Percentiles rank a stretch among this genome's conserved stretches.
These are phyloP conservation scores for Arthrobotrys musiformis DNA, from an alignment of 2,329 filamentous ascomycete genomes.

Conservation along the genomic window DNA sequence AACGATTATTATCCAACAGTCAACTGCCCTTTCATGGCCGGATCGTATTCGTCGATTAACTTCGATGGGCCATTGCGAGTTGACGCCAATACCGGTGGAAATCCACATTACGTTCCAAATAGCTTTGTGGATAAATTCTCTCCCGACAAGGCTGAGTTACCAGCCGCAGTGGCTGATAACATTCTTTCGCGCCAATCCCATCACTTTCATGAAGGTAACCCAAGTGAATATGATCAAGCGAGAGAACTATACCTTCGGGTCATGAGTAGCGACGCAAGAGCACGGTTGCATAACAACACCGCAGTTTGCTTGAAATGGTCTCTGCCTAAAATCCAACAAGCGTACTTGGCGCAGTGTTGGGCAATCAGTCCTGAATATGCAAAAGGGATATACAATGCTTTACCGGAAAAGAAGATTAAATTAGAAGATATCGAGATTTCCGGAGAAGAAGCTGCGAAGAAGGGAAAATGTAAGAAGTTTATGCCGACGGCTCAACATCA, in stretches of 20 bases:
- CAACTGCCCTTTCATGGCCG: slow-evolving; percentile 66
- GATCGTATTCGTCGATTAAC: slow-evolving; percentile 65
- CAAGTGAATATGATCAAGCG: slow-evolving; percentile 68
- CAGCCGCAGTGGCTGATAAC: slow-evolving; percentile 67
- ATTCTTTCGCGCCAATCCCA: slow-evolving; percentile 68
- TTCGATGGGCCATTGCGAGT: slow-evolving; percentile 67
- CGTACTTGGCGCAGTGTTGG: slow-evolving; percentile 68
- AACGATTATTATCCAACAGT: slow-evolving; percentile 52
- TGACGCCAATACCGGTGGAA: slow-evolving; percentile 65
- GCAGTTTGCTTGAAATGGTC: slow-evolving; percentile 65
- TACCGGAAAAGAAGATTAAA: slow-evolving; percentile 65
- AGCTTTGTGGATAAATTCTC: slow-evolving; percentile 68
- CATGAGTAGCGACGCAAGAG: slow-evolving; percentile 65
- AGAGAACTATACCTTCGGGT: slow-evolving; percentile 66
- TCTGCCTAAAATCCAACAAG: slow-evolving; percentile 65
- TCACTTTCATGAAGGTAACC: slow-evolving; percentile 69
- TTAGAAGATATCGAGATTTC: slow-evolving; percentile 65
- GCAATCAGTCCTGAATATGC: slow-evolving; percentile 67
- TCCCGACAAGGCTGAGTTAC: slow-evolving; percentile 67
- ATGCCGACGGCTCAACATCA: slow-evolving; percentile 62
- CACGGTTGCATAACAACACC: slow-evolving; percentile 67
- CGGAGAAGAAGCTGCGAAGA: slow-evolving; percentile 64
- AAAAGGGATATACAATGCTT: slow-evolving; percentile 65
- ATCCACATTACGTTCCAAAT: slow-evolving; percentile 68
- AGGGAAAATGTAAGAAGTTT: slow-evolving; percentile 66